Evolutionary conservation across 1,139 yeast genomes (phyloP).

Genomic region (Yamadazyma diddensiae): DNA sequence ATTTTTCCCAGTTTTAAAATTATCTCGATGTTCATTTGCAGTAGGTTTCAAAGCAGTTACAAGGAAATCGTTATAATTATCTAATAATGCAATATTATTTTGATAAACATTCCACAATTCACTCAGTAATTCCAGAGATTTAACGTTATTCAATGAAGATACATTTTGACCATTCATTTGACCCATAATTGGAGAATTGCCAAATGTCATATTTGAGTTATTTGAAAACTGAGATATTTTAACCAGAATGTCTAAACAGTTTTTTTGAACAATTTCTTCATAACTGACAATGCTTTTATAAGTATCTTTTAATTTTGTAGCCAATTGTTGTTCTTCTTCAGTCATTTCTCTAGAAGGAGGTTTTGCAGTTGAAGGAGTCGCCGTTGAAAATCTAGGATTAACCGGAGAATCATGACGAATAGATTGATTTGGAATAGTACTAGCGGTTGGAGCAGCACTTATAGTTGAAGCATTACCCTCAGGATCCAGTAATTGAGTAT

Average conservation of each 20-base stretch:
- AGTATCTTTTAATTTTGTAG: slow-evolving; percentile 69
- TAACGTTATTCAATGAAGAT: slow-evolving; percentile 15
- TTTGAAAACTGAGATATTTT: slow-evolving; percentile 48
- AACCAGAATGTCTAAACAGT: slow-evolving; percentile 54
- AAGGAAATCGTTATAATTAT: slow-evolving; percentile 68
- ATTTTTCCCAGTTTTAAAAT: slow-evolving; percentile 68
- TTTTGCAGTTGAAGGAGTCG: slow-evolving; percentile 1
- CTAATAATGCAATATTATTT: slow-evolving; percentile 60
- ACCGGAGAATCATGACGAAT: not conserved
- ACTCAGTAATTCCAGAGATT: slow-evolving; percentile 53
- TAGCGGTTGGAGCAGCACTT: slow-evolving; percentile 5
- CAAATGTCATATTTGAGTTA: slow-evolving; percentile 18
- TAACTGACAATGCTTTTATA: slow-evolving; percentile 65
- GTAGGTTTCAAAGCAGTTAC: slow-evolving; percentile 67
- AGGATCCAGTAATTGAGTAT: slow-evolving; percentile 8
- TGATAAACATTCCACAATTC: slow-evolving; percentile 73
- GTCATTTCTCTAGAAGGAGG: slow-evolving; percentile 37
- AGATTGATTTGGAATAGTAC: slow-evolving; percentile 1
- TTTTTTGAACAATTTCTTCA: slow-evolving; percentile 69
- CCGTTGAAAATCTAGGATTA: not conserved
- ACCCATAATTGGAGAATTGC: slow-evolving; percentile 6
- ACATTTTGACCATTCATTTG: slow-evolving; percentile 6
- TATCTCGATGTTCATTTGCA: slow-evolving; percentile 38
- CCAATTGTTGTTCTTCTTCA: slow-evolving; percentile 68
- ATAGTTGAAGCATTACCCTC: slow-evolving; percentile 7